A percentile compares a stretch with the other conserved stretches of the same genome.
Conservation (phyloP, 2,329 filamentous ascomycete species). For the Diplodia corticola region DNA sequence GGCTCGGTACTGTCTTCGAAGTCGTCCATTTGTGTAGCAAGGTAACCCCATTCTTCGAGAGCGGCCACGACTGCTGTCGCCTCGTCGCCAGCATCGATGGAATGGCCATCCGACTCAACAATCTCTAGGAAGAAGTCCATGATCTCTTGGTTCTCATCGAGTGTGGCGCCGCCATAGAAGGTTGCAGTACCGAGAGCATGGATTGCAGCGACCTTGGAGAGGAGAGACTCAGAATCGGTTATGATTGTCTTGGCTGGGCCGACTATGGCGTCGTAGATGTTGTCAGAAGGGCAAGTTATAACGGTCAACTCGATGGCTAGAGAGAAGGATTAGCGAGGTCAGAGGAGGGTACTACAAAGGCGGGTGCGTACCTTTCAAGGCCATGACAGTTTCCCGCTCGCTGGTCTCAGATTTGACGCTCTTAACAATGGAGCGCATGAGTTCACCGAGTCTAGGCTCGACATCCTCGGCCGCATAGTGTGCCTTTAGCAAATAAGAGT, state of each 20-base stretch:
- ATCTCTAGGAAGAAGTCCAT: conserved; percentile 78
- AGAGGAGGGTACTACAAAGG: background rate
- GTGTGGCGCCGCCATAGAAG: conserved; percentile 72
- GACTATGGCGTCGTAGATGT: conserved; percentile 64
- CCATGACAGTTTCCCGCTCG: conserved; percentile 67
- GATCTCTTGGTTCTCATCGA: conserved; percentile 67
- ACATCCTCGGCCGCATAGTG: conserved; percentile 67
- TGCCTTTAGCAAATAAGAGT: conserved; percentile 65
- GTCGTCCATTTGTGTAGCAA: conserved; percentile 76
- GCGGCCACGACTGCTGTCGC: conserved; percentile 71
- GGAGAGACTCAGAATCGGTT: conserved; percentile 64
- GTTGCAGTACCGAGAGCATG: conserved; percentile 70
- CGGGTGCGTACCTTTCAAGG: conserved; percentile 57
- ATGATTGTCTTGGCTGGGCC: conserved; percentile 62
- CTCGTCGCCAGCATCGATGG: conserved; percentile 70
- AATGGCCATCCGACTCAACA: conserved; percentile 74
- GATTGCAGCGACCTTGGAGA: conserved; percentile 70
- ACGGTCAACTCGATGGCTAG: conserved; percentile 67
- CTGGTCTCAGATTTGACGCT: conserved; percentile 69
- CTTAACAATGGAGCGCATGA: conserved; percentile 66
- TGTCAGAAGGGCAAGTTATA: conserved; percentile 65
- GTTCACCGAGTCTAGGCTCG: conserved; percentile 58
- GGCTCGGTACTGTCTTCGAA: conserved; percentile 69
- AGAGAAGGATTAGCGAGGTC: background rate
- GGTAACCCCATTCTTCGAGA: conserved; percentile 75